A percentile compares a stretch with the other conserved stretches of the same genome.
These are phyloP conservation scores for Lepidium sativum DNA, from an alignment of 345 rosid genomes.

Conservation along the genomic window DNA sequence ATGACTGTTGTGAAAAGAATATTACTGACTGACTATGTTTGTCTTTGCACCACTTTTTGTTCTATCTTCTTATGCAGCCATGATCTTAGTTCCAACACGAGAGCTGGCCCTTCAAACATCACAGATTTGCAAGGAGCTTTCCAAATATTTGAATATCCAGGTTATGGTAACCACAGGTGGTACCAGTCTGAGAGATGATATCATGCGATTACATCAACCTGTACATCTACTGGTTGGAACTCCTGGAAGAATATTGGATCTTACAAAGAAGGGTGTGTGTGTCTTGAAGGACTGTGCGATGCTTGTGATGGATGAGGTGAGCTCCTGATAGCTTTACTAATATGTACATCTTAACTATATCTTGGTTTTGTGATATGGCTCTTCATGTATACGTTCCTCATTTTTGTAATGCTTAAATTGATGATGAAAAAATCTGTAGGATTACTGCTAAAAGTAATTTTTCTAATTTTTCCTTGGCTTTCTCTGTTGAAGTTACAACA, in stretches of 20 bases:
- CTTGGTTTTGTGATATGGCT: neutral
- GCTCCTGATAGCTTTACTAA: constrained; percentile 1
- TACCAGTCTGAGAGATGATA: constrained; percentile 98
- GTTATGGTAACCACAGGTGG: constrained; percentile 99
- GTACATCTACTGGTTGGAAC: constrained; percentile 98
- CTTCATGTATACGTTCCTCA: neutral
- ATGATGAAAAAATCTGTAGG: neutral
- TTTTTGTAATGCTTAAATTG: neutral
- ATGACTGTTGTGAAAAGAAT: neutral
- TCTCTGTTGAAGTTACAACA: neutral
- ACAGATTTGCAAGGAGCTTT: constrained; percentile 98
- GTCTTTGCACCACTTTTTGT: neutral
- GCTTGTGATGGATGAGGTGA: constrained; percentile 99
- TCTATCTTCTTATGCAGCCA: constrained; percentile 38
- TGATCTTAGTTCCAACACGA: constrained; percentile 94
- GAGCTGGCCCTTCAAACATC: constrained; percentile 99
- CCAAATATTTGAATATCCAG: constrained; percentile 85
- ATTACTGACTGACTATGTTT: neutral
- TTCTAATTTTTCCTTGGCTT: neutral
- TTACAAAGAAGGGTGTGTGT: constrained; percentile 91
- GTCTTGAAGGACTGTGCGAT: constrained; percentile 86
- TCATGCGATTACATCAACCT: constrained; percentile 97
- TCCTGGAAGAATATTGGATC: constrained; percentile 97
- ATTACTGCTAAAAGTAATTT: neutral
- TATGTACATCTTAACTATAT: neutral